Base-by-base conservation (phyloP, 2,329 filamentous ascomycete genomes). In the Dactylonectria macrodidyma region DNA sequence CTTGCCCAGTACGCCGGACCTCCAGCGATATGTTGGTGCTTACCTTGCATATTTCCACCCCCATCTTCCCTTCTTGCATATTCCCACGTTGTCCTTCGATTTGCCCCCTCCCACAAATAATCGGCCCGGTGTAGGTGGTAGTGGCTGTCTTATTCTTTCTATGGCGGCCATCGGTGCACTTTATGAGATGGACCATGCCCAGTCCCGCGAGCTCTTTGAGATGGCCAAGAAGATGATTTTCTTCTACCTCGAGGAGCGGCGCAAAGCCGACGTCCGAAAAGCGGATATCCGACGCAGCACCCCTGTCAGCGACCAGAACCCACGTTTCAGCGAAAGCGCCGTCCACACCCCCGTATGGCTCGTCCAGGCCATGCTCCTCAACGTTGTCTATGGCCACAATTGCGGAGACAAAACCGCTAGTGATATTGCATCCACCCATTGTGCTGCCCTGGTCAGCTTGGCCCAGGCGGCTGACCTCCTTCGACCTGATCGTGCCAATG, bases 171-270 rank as follows among this genome's bases (percentile, higher is more conserved):
- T 87, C 73, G 93, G 93, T 24, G 92, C 93, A 41, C 85, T 98
- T 46, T 98, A 97, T 81, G 95, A 98, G 82, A 90, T 92, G 77
- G 95, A 98, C 67, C 90, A 91, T 66, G 86, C 87, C 33, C 89
- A 92, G 62, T 97, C 95, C 26, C 93, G 92, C 78, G 93, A 97
- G 54, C 83, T 99, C 8, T 98, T 98, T 76, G 94, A 97, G 73
- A 92, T 95, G 78, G 93, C 95, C 56, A 98, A 98, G 85, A 97
- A 95, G 82, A 94, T 97, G 92, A 97, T 98, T 65, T 92, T 95
- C 71, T 86, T 95, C 68, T 97, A 97, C 78, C 88, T 99, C 38
- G 95, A 98, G 79, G 95, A 97, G 80, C 89, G 95, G 65, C 91
- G 95, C 71, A 95, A 95, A 79, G 92, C 93, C 60, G 95, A 97